Evolutionary conservation across 1,284 basidiomycete species (phyloP), one percentile per base, ranked within the genome.

Genomic region (Ustilago esculenta): DNA sequence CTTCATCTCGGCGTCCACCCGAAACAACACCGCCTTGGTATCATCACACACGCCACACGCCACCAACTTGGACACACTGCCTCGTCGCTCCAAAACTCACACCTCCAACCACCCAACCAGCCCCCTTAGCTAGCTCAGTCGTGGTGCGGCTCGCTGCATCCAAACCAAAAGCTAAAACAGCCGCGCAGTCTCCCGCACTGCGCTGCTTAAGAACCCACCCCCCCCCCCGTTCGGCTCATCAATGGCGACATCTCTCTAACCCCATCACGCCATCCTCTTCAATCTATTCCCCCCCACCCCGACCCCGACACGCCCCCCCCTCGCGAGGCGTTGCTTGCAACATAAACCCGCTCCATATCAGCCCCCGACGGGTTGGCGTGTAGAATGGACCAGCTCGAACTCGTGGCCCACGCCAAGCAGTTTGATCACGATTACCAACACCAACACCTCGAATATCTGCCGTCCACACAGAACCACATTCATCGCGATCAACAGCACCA

Each of bases 381-480:
- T 45, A 60, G 33, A 34, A 68, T 68, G 65, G 57, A 68, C 24
- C 49, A 56, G 11, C 10, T 51, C 35, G 49, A 61, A 34, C 50
- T 57, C 27, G 45, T 32, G 10, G 36, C 40, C 23, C 47, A 57
- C 24, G 40, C 40, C 18, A 29, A 53, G 18, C 52, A 67, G 35
- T 34, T 56, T 8, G 63, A 45, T 21, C 30, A 52, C 15, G 24
- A 44, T 15, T 33, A 35, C 17, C 24, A 45, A 17, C 52, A 30
- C 0, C 50, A 60, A 24, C 33, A 36, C 9, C 24, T 18, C 4
- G 15, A 15, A 12, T 12, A 29, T 29, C 12, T 29, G 27, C 27
- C 27, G 12, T 6, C 27, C 12, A 7, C 27, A 12, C 33, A 25
- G 15, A 30, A 17, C 18, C 21, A 17, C 29, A 20, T 4, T 7